Evolutionary conservation across 2,329 filamentous ascomycete genomes (phyloP).

Genomic region (Colletotrichum tropicale): DNA sequence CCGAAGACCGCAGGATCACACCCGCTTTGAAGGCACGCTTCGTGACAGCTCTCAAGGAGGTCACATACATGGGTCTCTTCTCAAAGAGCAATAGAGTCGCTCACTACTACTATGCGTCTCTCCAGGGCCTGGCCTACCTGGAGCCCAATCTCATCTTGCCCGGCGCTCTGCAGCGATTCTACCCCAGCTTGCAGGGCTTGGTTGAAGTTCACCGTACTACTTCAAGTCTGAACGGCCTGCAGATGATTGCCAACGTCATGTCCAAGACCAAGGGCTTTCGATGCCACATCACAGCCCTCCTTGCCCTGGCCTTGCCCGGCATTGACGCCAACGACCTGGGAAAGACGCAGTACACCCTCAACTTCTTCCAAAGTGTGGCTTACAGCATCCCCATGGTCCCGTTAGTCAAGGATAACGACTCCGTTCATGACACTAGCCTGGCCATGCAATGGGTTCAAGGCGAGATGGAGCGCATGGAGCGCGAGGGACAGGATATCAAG

Average conservation of each 20-base stretch:
- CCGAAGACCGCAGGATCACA: constrained; percentile 78
- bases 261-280: constrained; percentile 93
- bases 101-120: constrained; percentile 86
- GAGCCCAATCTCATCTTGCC: constrained; percentile 92
- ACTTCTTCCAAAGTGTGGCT: constrained; percentile 93
- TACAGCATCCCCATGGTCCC: constrained; percentile 95
- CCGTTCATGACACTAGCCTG: constrained; percentile 74
- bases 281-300: constrained; percentile 90
- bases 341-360: constrained; percentile 92
- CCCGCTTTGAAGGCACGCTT: constrained; percentile 86
- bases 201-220: constrained; percentile 97
- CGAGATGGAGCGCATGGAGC: constrained; percentile 91
- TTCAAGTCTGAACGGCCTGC: constrained; percentile 88
- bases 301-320: constrained; percentile 91
- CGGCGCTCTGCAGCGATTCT: constrained; percentile 92
- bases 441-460: constrained; percentile 93
- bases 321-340: constrained; percentile 98
- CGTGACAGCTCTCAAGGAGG: constrained; percentile 85
- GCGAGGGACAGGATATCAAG: constrained; percentile 81
- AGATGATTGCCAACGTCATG: constrained; percentile 91
- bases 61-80: constrained; percentile 98
- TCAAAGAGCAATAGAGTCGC: constrained; percentile 93
- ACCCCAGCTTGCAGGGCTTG: constrained; percentile 93
- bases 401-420: constrained; percentile 70
- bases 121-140: constrained; percentile 88